Base-by-base conservation (phyloP, 306 rosid genomes). In the Trichosanthes cucumerina region DNA sequence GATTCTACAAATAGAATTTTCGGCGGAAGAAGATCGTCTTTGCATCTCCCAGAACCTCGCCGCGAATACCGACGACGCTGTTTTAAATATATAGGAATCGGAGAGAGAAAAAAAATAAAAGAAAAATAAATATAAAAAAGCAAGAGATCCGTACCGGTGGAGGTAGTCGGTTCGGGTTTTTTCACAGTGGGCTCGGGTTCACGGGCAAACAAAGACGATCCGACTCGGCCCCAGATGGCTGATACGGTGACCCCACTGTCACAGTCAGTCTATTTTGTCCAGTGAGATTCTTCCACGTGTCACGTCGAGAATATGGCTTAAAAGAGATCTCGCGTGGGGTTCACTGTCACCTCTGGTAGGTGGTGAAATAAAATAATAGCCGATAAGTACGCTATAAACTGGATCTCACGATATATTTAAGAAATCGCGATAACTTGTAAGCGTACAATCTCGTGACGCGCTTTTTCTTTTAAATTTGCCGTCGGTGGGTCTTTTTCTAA, bases 11-110 rank as follows among this genome's bases (percentile, higher is more conserved):
- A 72, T 47, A 21, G 77, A 73, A 73, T 50, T 73, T 73, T 47
- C 77, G 77, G 77, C 77, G 77, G 77, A 33, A 73, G 77, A 50
- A 49, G 43, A 49, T 72, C 57, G 24, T 46, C 14, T 73, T 15
- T 9, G 41, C 41, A 73, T 73, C 59, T 60, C 41, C 58, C 24
- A 23, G 56, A 23, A 44, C 76, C 47, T 71, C 77, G 77, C 77
- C 77, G 77, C 60, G 59, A 47, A 47, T 49, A 26, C 38, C 77
- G 77, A 73, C 4, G 24, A 18, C 77, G 77, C 77, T 49, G 60
- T 49, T 73, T 44, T 16, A 19, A 73, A 73, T 46, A 73, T 73
- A 73, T 71, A 71, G 76, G 76, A 71, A 71, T 21, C 76, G 76
- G 76, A 69, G 9, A 26, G 28, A 34, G 12, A 26, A 31, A 31